Percentiles rank a stretch among this genome's conserved stretches.
phyloP scores from a whole-genome alignment of 2,329 filamentous ascomycete genomes.

The Epicoccum sorghinum region DNA sequence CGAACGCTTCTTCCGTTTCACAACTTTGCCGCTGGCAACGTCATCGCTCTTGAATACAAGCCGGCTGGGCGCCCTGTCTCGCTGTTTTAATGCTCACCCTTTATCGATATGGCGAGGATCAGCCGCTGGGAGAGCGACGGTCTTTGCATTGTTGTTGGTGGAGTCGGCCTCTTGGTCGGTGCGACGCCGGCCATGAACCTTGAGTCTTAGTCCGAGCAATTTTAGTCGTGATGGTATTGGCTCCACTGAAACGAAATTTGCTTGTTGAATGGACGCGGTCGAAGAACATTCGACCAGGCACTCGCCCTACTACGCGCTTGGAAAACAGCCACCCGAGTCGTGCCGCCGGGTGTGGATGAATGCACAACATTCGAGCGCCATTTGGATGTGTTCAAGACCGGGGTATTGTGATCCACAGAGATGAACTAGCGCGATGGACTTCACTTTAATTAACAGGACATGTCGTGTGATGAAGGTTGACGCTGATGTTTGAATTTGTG shows the following conservation, averaged over 20 bases:
- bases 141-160: conserved; percentile 13
- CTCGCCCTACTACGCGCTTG: conserved; percentile 11
- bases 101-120: conserved; percentile 25
- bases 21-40: conserved; percentile 23
- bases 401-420: not conserved
- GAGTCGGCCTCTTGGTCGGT: conserved; percentile 21
- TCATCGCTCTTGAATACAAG: conserved; percentile 19
- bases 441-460: not conserved
- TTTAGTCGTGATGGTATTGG: conserved; percentile 14
- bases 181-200: conserved; percentile 22
- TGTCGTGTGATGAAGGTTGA: too few relatives aligned
- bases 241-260: conserved; percentile 19
- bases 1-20: conserved; percentile 21
- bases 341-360: conserved; percentile 10
- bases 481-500: too few relatives aligned
- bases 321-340: conserved; percentile 8
- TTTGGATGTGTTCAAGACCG: not conserved
- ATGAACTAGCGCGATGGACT: not conserved
- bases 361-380: conserved; percentile 9
- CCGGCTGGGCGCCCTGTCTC: conserved; percentile 11
- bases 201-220: conserved; percentile 16
- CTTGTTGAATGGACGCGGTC: conserved; percentile 11
- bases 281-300: conserved; percentile 14
- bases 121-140: conserved; percentile 8
- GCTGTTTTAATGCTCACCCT: conserved; percentile 12